Percentiles rank a stretch among this genome's conserved stretches.
phyloP scores from a whole-genome alignment of 73 alveolate genomes.

The Durusdinium trenchii region DNA sequence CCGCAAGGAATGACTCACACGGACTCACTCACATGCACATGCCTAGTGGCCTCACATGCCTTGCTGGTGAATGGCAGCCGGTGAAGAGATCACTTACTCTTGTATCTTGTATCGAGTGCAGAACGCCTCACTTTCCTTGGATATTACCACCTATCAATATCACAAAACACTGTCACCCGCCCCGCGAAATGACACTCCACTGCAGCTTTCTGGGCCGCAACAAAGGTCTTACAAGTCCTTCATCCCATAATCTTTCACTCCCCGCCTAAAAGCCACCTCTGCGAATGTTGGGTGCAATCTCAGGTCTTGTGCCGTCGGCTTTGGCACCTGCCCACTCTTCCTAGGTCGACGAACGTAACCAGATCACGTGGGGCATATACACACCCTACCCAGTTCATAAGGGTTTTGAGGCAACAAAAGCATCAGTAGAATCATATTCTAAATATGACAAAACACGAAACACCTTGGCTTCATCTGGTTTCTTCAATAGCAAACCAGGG shows the following conservation, averaged over 20 bases:
- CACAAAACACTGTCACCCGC: neutral
- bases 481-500: neutral
- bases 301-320: constrained; percentile 20
- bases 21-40: neutral
- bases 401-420: neutral
- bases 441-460: neutral
- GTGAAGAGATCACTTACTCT: neutral
- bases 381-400: neutral
- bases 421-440: neutral
- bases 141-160: neutral
- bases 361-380: neutral
- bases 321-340: neutral
- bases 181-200: neutral
- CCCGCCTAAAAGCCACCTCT: constrained; percentile 12
- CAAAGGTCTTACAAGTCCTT: neutral
- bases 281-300: constrained; percentile 23
- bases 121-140: neutral
- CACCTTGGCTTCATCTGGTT: neutral
- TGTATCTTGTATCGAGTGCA: neutral
- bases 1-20: neutral
- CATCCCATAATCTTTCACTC: neutral
- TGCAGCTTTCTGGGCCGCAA: neutral
- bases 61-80: neutral
- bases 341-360: neutral
- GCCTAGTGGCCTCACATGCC: neutral